These are phyloP conservation scores for Melocanna baccifera DNA, from an alignment of 176 grass and related monocot genomes.

Conservation along the genomic window DNA sequence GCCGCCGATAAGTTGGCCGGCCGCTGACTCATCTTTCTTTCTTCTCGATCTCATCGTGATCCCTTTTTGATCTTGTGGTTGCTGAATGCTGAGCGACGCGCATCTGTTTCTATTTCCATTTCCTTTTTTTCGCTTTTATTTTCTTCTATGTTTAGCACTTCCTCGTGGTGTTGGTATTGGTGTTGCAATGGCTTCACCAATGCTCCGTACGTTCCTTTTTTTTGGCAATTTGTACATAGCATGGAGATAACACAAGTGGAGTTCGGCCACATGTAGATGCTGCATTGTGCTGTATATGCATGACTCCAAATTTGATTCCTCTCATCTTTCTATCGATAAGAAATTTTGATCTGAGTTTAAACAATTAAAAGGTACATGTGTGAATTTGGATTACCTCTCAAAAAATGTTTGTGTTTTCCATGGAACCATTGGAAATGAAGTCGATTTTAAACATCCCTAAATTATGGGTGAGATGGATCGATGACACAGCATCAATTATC, in stretches of 20 bases:
- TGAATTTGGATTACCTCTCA: not conserved
- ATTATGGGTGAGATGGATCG: not conserved
- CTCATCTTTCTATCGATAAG: not conserved
- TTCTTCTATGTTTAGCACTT: not conserved
- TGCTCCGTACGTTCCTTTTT: not conserved
- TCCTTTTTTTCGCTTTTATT: not conserved
- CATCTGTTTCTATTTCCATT: not conserved
- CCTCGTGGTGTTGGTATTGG: conserved; percentile 19
- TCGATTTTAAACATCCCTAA: not conserved
- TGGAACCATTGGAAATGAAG: not conserved
- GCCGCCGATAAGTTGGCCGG: conserved; percentile 17
- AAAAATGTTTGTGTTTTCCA: not conserved
- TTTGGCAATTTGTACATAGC: conserved; percentile 43
- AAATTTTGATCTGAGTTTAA: not conserved
- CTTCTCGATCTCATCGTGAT: not conserved
- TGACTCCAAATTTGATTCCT: not conserved
- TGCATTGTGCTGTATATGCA: not conserved
- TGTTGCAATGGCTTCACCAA: conserved; percentile 13
- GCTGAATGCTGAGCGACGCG: not conserved
- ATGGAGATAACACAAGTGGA: conserved; percentile 24
- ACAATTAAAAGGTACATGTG: too few species aligned
- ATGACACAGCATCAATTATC: not conserved
- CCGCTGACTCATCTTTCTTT: conserved; percentile 16
- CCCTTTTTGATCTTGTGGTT: conserved; percentile 13
- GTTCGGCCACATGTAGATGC: not conserved